These are phyloP conservation scores for Cairneyella variabilis DNA, from an alignment of 495 filamentous ascomycete species.

Conservation along the genomic window DNA sequence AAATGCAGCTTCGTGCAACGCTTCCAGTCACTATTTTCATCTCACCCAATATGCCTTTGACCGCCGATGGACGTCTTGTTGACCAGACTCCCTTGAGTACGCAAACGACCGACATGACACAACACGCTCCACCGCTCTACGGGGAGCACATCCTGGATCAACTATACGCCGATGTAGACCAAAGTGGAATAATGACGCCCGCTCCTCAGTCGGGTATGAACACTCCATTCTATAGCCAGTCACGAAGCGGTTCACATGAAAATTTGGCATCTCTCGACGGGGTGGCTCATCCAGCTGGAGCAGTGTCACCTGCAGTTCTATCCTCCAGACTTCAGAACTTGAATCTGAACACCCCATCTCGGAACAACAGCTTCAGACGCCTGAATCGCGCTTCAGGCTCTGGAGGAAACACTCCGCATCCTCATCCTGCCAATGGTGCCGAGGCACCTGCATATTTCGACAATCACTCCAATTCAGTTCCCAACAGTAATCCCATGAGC, in stretches of 20 bases:
- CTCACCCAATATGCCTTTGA: constrained; percentile 82
- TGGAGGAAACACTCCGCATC: constrained; percentile 25
- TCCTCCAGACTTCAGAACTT: constrained; percentile 61
- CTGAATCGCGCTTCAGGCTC: constrained; percentile 17
- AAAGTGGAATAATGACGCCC: constrained; percentile 72
- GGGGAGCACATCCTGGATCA: constrained; percentile 83
- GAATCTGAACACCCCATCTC: constrained; percentile 39
- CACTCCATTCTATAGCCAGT: constrained; percentile 73
- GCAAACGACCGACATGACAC: constrained; percentile 33
- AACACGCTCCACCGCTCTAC: constrained; percentile 80
- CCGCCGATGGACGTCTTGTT: constrained; percentile 71
- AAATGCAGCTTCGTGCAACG: constrained; percentile 63
- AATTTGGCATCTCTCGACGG: constrained; percentile 53
- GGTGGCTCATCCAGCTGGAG: constrained; percentile 32
- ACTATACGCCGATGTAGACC: constrained; percentile 80
- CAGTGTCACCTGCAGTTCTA: constrained; percentile 57
- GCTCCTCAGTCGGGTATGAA: constrained; percentile 62
- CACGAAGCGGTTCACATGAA: constrained; percentile 72
- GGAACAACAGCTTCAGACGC: constrained; percentile 22
- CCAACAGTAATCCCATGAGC: constrained; percentile 23
- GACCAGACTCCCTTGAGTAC: constrained; percentile 45
- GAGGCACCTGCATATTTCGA: constrained; percentile 27
- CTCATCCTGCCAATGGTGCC: constrained; percentile 23
- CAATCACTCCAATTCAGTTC: constrained; percentile 34
- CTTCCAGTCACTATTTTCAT: constrained; percentile 89